Conservation (phyloP, 2,329 filamentous ascomycete genomes). For the Colletotrichum incanum region DNA sequence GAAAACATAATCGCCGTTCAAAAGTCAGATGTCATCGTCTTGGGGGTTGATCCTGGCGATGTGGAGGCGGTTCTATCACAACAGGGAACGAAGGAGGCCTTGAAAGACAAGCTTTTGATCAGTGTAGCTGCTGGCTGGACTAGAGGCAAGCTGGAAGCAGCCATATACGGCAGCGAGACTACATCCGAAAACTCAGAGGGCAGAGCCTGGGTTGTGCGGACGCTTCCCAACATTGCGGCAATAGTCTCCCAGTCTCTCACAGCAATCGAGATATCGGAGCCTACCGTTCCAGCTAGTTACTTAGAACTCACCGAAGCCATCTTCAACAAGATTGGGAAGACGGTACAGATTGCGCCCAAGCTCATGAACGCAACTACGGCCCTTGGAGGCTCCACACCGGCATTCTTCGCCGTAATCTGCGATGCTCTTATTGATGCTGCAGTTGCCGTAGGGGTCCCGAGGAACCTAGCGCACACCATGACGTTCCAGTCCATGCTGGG, state of each 20-base stretch:
- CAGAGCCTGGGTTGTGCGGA: constrained; percentile 50
- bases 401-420: constrained; percentile 71
- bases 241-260: constrained; percentile 53
- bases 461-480: constrained; percentile 70
- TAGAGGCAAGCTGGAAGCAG: constrained; percentile 55
- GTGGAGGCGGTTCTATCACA: constrained; percentile 56
- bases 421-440: constrained; percentile 73
- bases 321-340: constrained; percentile 69
- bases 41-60: constrained; percentile 64
- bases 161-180: constrained; percentile 51
- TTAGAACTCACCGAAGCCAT: constrained; percentile 58
- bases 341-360: constrained; percentile 64
- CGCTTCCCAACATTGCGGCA: constrained; percentile 55
- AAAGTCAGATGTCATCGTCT: constrained; percentile 58
- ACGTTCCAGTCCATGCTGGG: constrained; percentile 73
- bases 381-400: constrained; percentile 72
- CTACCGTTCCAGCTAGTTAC: constrained; percentile 43
- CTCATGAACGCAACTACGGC: constrained; percentile 73
- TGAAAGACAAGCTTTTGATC: constrained; percentile 63
- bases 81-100: constrained; percentile 54
- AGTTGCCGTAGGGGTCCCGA: constrained; percentile 72
- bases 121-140: constrained; percentile 68
- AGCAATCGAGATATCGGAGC: constrained; percentile 50
- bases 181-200: constrained; percentile 36
- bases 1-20: constrained; percentile 54